Evolutionary conservation across 1,139 yeast genomes (phyloP).

Genomic region (Protomyces pachydermus): DNA sequence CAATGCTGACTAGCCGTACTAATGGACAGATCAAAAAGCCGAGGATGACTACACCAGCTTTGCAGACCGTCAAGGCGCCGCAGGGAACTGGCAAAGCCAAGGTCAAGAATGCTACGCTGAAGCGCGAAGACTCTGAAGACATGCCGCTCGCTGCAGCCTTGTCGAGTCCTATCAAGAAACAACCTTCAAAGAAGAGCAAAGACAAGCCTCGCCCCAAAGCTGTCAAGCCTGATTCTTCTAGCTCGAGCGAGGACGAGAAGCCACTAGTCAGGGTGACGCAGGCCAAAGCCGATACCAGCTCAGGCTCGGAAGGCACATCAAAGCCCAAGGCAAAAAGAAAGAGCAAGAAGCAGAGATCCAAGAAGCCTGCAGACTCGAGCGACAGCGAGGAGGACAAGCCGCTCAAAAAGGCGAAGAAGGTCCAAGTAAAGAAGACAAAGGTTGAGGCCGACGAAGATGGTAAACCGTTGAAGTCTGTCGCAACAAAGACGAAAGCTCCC

Average conservation of each 20-base stretch:
- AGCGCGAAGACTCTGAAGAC: not conserved
- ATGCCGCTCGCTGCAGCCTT: not conserved
- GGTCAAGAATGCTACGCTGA: not conserved
- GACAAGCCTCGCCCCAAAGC: not conserved
- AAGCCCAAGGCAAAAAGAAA: not conserved
- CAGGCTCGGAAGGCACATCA: constrained; percentile 4
- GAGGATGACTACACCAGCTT: not conserved
- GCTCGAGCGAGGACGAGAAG: constrained; percentile 11
- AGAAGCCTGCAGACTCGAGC: not conserved
- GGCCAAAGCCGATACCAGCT: not conserved
- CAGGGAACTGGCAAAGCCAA: not conserved
- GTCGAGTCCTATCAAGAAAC: not conserved
- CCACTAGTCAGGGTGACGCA: constrained; percentile 13
- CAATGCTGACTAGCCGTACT: not conserved
- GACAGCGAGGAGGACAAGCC: not conserved
- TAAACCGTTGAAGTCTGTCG: not conserved
- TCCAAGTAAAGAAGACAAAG: not conserved
- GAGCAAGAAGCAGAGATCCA: not conserved
- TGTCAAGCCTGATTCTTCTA: not conserved
- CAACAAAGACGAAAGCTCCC: constrained; percentile 1
- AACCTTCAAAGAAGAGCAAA: not conserved
- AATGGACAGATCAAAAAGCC: constrained; percentile 7
- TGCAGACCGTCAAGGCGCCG: not conserved
- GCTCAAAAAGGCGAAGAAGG: not conserved
- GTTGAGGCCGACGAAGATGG: not conserved